Evolutionary conservation across 495 filamentous ascomycete species (phyloP), one percentile per base, ranked within the genome.

Genomic region (Penicillium pulvis): DNA sequence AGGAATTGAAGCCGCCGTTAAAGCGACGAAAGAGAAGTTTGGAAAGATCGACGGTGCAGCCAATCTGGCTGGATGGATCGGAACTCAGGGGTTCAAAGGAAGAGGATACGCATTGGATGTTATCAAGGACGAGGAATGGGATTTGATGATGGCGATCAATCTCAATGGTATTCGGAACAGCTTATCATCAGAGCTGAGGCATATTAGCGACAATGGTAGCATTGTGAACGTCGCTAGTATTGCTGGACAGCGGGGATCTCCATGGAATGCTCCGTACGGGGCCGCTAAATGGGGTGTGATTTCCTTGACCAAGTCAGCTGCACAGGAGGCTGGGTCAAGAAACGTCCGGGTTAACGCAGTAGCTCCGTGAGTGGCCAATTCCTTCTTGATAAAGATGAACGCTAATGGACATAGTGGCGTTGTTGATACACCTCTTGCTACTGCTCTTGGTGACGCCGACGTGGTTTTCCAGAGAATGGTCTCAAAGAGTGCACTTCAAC

Each of bases 271-370:
- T 23, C 42, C 42, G 11, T 44, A 44, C 11, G 42, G 42, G 7
- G 42, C 42, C 17, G 42, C 42, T 23, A 44, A 44, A 20, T 44
- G 42, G 42, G 42, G 42, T 44, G 42, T 44, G n/a, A 44, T 44
- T 44, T 44, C 42, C 42, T 44, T 44, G 42, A 44, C 42, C n/a
- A 44, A 44, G 42, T 44, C 42, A 11, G 42, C 42, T 16, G 42
- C 42, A 17, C 42, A 44, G 20, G 42, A 44, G 5, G 17, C 20
- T 19, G 42, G 42, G 11, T 9, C 42, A 19, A 44, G 11, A 11
- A 44, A 44, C 10, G 17, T 44, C 17, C 6, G 42, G 20, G 42
- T 44, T 17, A 19, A 44, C 20, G 42, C 42, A 10, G 20, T 44
- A 6, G 42, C 42, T 23, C 17, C 42, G 42, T 44, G 17, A 44